Evolutionary conservation across 208 protist species (phyloP).

Genomic region (Phytomonas serpens): DNA sequence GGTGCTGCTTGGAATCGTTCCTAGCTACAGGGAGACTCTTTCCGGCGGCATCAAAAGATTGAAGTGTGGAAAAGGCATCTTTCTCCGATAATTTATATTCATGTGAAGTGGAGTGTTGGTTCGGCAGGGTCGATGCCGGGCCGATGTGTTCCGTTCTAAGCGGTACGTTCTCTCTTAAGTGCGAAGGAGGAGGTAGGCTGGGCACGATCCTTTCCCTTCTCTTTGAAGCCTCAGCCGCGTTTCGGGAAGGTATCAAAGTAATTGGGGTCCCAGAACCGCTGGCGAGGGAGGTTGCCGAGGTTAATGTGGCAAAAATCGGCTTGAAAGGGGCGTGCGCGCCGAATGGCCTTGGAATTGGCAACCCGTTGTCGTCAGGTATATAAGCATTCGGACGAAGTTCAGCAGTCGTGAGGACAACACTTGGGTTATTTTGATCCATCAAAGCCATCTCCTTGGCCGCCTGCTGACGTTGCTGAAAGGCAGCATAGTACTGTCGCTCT

Average conservation of each 20-base stretch:
- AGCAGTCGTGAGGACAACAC: slow-evolving; percentile 52
- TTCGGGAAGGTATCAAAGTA: slow-evolving; percentile 3
- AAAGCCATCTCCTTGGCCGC: slow-evolving; percentile 25
- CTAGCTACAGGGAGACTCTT: background rate
- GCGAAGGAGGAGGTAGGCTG: background rate
- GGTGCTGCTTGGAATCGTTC: background rate
- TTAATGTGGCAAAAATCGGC: slow-evolving; percentile 6
- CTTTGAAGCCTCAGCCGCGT: background rate
- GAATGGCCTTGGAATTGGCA: slow-evolving; percentile 83
- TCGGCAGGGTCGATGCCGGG: background rate
- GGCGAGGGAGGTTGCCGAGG: background rate
- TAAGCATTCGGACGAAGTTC: slow-evolving; percentile 84
- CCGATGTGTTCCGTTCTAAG: background rate
- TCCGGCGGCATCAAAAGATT: background rate
- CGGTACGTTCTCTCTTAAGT: background rate
- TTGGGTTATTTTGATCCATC: slow-evolving; percentile 6
- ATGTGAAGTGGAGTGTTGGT: background rate
- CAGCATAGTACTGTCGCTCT: slow-evolving; percentile 46
- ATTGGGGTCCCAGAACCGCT: slow-evolving; percentile 1
- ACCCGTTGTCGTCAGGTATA: slow-evolving; percentile 72
- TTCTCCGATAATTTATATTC: background rate
- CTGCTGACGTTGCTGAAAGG: slow-evolving; percentile 38
- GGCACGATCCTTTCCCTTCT: background rate
- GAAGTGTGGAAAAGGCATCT: background rate
- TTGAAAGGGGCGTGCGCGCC: slow-evolving; percentile 70